Evolutionary conservation across 805 yeast species (phyloP).

Genomic region (Candida dajiaensis): DNA sequence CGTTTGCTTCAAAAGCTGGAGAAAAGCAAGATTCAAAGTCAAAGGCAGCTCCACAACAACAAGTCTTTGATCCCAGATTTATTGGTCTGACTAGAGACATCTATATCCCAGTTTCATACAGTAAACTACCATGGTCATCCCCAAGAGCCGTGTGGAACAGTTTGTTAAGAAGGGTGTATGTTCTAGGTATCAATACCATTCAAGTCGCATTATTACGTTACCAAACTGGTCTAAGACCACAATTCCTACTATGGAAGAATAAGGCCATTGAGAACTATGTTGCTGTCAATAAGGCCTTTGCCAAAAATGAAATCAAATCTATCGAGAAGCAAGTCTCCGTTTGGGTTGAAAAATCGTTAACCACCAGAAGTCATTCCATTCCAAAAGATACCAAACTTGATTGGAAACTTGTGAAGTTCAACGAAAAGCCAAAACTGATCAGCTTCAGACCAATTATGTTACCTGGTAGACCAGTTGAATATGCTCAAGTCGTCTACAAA

Average conservation of each 20-base stretch:
- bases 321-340: constrained; percentile 43
- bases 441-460: constrained; percentile 62
- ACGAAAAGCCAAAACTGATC: constrained; percentile 64
- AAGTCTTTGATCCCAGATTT: constrained; percentile 33
- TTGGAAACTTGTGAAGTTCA: constrained; percentile 75
- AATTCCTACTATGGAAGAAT: constrained; percentile 77
- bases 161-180: constrained; percentile 52
- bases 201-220: constrained; percentile 61
- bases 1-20: constrained; percentile 3
- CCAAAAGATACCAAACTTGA: constrained; percentile 56
- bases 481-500: constrained; percentile 55
- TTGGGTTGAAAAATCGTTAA: constrained; percentile 59
- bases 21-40: constrained; percentile 8
- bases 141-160: constrained; percentile 41
- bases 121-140: constrained; percentile 30
- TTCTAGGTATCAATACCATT: constrained; percentile 63
- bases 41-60: constrained; percentile 14
- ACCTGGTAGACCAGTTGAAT: constrained; percentile 47
- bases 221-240: constrained; percentile 63
- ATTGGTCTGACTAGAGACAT: constrained; percentile 36
- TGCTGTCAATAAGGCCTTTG: constrained; percentile 77
- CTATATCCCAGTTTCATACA: constrained; percentile 47
- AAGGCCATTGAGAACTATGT: constrained; percentile 73
- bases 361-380: constrained; percentile 42
- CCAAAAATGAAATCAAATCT: constrained; percentile 44